Conservation (phyloP, 108 stramenopile genomes). For the Skeletonema grethae region DNA sequence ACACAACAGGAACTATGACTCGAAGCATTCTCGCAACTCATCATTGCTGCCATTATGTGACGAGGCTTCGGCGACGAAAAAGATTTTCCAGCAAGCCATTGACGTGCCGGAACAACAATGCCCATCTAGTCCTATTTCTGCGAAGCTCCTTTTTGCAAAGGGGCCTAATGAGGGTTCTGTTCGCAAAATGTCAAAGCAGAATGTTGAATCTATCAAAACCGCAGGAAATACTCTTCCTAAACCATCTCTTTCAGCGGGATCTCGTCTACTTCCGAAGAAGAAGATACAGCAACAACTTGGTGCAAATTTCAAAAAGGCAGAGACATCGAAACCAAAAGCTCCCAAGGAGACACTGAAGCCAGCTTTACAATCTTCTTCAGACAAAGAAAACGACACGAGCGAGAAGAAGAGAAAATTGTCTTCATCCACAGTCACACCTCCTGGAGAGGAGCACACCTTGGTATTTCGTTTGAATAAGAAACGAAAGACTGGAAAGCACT, state of each 20-base stretch:
- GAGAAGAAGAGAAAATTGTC: constrained; percentile 11
- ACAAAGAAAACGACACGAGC: constrained; percentile 18
- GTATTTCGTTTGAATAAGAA: constrained; percentile 37
- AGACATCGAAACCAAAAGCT: not conserved
- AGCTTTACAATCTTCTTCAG: not conserved
- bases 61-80: constrained; percentile 9
- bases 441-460: constrained; percentile 10
- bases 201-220: constrained; percentile 29
- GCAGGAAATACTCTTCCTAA: constrained; percentile 35
- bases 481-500: constrained; percentile 11
- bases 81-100: constrained; percentile 33
- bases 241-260: constrained; percentile 21
- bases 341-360: too few species aligned
- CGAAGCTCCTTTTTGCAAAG: constrained; percentile 29
- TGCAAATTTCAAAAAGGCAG: not conserved
- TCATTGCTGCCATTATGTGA: constrained; percentile 14
- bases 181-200: constrained; percentile 31
- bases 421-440: constrained; percentile 26
- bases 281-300: constrained; percentile 22
- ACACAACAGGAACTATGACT: not conserved
- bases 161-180: not conserved
- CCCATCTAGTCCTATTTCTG: constrained; percentile 30
- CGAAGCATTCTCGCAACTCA: constrained; percentile 11
- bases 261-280: constrained; percentile 9
- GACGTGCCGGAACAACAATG: constrained; percentile 13